Conservation (phyloP, 2,329 filamentous ascomycete species). For the Ophiostoma novo-ulmi region DNA sequence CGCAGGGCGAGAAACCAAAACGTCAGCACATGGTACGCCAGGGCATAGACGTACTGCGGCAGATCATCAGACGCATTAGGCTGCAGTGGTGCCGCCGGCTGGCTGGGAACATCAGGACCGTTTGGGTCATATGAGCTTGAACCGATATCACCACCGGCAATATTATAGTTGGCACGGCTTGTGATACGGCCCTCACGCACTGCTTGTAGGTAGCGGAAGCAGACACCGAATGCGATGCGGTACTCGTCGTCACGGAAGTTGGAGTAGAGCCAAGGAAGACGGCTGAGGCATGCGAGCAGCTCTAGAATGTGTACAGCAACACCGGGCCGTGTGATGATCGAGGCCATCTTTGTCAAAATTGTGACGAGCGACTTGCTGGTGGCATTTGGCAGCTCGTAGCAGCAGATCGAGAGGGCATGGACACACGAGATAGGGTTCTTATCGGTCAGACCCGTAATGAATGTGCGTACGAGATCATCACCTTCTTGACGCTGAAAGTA, state of each 20-base stretch:
- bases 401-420: constrained; percentile 89
- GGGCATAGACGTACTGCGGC: constrained; percentile 86
- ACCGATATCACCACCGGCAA: neutral
- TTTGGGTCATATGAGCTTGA: constrained; percentile 20
- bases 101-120: constrained; percentile 32
- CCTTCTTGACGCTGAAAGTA: constrained; percentile 79
- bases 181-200: constrained; percentile 62
- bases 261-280: constrained; percentile 76
- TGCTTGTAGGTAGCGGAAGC: constrained; percentile 87
- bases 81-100: neutral
- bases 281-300: constrained; percentile 83
- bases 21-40: constrained; percentile 91
- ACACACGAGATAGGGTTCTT: constrained; percentile 88
- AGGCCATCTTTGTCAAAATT: constrained; percentile 88
- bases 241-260: constrained; percentile 91
- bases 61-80: constrained; percentile 59
- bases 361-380: constrained; percentile 79
- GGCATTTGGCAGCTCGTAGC: constrained; percentile 84
- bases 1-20: constrained; percentile 95
- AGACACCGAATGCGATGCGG: constrained; percentile 90
- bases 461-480: constrained; percentile 81
- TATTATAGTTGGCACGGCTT: constrained; percentile 37
- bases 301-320: constrained; percentile 94
- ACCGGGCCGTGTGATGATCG: constrained; percentile 88
- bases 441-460: constrained; percentile 82